These are phyloP conservation scores for Tolypocladium pustulatum DNA, from an alignment of 2,329 filamentous ascomycete species.

Conservation along the genomic window DNA sequence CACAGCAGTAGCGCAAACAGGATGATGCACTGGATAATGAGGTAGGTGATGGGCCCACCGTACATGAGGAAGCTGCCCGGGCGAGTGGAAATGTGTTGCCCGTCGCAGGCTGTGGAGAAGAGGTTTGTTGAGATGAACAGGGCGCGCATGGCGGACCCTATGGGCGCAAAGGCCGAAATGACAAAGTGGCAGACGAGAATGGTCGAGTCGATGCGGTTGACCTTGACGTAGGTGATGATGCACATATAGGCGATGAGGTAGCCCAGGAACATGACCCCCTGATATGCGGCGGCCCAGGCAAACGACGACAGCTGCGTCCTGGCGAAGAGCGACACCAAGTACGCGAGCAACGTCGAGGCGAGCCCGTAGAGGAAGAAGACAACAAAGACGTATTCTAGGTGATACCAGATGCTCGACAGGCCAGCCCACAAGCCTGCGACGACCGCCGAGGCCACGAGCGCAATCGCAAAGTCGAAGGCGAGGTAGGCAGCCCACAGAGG, in stretches of 20 bases:
- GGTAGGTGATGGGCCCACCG: conserved; percentile 75
- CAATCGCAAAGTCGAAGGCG: conserved; percentile 68
- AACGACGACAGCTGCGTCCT: conserved; percentile 75
- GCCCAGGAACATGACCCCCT: conserved; percentile 60
- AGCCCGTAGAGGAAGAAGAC: conserved; percentile 74
- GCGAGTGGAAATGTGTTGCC: conserved; percentile 50
- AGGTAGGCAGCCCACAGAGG: conserved; percentile 82
- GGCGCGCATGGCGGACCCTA: conserved; percentile 63
- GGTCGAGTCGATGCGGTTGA: conserved; percentile 55
- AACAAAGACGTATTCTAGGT: conserved; percentile 71
- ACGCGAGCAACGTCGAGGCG: conserved; percentile 64
- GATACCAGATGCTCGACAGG: conserved; percentile 59
- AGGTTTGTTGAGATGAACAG: conserved; percentile 73
- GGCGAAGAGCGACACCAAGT: conserved; percentile 71
- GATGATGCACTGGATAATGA: conserved; percentile 61
- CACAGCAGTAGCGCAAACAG: conserved; percentile 67
- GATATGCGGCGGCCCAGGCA: conserved; percentile 68
- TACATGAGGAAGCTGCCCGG: conserved; percentile 65
- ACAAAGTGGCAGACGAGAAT: conserved; percentile 65
- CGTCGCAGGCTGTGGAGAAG: conserved; percentile 70
- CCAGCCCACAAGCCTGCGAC: conserved; percentile 59
- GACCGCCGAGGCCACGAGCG: conserved; percentile 53
- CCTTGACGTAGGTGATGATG: conserved; percentile 64
- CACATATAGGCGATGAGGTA: conserved; percentile 64
- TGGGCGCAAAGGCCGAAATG: conserved; percentile 63